phyloP scores from a whole-genome alignment of 2,329 filamentous ascomycete species.

The Aureobasidium uvarum region DNA sequence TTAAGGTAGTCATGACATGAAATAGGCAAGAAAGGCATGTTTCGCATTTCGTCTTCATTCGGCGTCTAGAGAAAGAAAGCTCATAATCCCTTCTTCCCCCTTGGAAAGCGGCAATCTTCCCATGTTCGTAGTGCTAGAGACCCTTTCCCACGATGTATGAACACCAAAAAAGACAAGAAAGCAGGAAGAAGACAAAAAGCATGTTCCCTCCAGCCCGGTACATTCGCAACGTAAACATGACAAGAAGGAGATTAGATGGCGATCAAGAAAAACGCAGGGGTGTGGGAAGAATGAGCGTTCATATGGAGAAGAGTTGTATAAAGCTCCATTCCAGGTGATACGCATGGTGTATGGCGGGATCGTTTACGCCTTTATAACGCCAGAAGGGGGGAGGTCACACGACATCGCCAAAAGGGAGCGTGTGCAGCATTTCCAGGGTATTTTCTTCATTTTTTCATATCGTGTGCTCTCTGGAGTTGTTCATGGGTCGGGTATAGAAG shows the following conservation, averaged over 20 bases:
- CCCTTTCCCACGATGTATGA: slow-evolving; percentile 18
- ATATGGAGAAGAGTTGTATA: background rate
- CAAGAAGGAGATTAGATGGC: slow-evolving; percentile 16
- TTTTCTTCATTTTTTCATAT: slow-evolving; percentile 22
- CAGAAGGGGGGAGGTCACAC: slow-evolving; percentile 8
- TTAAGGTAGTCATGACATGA: background rate
- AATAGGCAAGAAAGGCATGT: background rate
- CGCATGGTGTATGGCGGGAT: background rate
- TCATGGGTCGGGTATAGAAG: background rate
- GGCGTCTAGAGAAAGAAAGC: background rate
- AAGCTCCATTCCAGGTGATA: background rate
- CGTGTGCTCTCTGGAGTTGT: slow-evolving; percentile 33
- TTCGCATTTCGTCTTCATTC: slow-evolving; percentile 15
- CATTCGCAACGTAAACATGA: slow-evolving; percentile 23
- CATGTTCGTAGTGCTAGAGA: slow-evolving; percentile 12
- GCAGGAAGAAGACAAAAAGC: slow-evolving; percentile 8
- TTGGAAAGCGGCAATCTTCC: background rate
- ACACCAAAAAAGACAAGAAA: slow-evolving; percentile 23
- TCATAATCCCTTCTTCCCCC: background rate
- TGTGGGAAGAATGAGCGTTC: background rate
- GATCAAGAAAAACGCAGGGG: slow-evolving; percentile 1
- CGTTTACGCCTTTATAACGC: slow-evolving; percentile 22
- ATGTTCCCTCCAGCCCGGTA: slow-evolving; percentile 15
- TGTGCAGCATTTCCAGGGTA: slow-evolving; percentile 8
- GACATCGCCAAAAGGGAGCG: slow-evolving; percentile 3